phyloP scores from a whole-genome alignment of 140 eudicot genomes.

The Cichorium intybus region DNA sequence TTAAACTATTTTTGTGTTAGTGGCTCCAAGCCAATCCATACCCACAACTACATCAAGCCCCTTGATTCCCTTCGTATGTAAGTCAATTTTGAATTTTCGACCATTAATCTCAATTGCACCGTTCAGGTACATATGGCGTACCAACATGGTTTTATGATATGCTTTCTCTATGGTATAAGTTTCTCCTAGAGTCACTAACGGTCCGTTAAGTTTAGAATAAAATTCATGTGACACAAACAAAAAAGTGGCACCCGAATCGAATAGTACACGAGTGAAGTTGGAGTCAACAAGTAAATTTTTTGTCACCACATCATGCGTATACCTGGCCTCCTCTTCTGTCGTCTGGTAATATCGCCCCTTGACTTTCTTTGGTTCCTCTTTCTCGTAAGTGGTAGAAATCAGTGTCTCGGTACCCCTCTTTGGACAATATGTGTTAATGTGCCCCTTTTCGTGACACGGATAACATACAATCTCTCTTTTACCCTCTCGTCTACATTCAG shows the following conservation, averaged over 20 bases:
- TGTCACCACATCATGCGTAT: too few species aligned
- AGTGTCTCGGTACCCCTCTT: too few species aligned
- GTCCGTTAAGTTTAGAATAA: background rate
- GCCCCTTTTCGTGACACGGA: too few species aligned
- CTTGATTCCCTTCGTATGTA: background rate
- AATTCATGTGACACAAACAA: background rate
- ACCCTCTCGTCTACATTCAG: too few species aligned
- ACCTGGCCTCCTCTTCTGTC: too few species aligned
- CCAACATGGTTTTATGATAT: background rate
- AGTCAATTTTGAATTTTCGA: background rate
- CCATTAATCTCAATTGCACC: background rate
- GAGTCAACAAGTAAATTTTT: too few species aligned
- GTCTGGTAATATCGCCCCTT: too few species aligned
- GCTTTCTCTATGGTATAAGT: background rate
- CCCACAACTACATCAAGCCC: background rate
- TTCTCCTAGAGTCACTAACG: background rate
- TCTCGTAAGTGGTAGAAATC: too few species aligned
- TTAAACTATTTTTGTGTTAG: background rate
- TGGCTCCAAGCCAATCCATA: background rate
- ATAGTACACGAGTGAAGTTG: too few species aligned
- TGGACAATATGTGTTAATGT: too few species aligned
- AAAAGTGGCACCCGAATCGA: background rate
- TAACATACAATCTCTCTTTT: too few species aligned
- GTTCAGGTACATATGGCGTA: background rate
- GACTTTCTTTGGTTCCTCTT: too few species aligned